Conservation (phyloP, 176 grass and related monocot species). For the Rhynchospora breviuscula region DNA sequence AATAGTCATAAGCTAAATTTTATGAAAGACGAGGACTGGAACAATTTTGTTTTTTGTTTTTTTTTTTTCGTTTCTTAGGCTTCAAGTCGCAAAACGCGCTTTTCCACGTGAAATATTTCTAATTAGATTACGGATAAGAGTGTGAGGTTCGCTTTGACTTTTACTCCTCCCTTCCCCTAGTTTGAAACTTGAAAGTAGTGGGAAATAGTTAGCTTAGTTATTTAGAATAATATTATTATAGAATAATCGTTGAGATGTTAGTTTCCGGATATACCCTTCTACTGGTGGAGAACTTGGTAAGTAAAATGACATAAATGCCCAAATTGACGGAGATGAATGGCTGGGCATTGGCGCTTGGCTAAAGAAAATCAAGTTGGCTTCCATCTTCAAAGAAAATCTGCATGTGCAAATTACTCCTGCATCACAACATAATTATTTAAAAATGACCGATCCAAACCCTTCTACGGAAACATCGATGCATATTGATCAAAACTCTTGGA, state of each 20-base stretch:
- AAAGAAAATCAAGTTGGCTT: no score
- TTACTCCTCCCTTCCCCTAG: neutral
- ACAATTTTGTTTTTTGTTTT: no score
- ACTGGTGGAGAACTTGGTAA: neutral
- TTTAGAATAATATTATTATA: neutral
- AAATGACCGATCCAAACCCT: no score
- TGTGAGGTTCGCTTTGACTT: neutral
- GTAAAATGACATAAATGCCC: neutral
- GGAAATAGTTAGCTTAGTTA: neutral
- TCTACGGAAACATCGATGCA: no score
- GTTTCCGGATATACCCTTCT: neutral
- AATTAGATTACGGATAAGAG: neutral
- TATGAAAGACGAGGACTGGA: no score
- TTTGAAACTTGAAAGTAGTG: neutral
- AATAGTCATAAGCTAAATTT: neutral
- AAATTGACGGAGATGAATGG: neutral
- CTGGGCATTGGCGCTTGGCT: no score
- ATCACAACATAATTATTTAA: no score
- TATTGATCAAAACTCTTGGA: no score
- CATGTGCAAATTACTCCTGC: no score
- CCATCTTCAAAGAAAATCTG: no score
- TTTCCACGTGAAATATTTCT: neutral
- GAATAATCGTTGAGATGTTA: neutral
- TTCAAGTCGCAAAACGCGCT: neutral
- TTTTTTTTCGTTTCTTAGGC: neutral